phyloP scores from a whole-genome alignment of 805 yeast genomes.

The Zygosaccharomyces gambellarensis region DNA sequence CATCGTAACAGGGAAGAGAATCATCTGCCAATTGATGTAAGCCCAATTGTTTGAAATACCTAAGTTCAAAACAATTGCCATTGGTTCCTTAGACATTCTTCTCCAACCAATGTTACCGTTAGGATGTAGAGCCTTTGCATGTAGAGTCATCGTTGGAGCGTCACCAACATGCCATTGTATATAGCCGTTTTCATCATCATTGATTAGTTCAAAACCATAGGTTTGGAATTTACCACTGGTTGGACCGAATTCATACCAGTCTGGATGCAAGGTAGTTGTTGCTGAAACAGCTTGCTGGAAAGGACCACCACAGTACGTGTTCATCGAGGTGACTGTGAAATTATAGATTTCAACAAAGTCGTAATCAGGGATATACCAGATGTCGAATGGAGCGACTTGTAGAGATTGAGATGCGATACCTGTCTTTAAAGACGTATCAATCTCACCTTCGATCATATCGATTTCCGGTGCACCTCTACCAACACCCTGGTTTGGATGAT shows the following conservation, averaged over 20 bases:
- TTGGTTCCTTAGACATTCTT: slow-evolving; percentile 80
- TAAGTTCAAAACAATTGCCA: slow-evolving; percentile 81
- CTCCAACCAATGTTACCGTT: slow-evolving; percentile 89
- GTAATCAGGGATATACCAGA: slow-evolving; percentile 92
- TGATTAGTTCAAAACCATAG: slow-evolving; percentile 72
- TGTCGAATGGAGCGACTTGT: slow-evolving; percentile 90
- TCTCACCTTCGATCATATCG: slow-evolving; percentile 84
- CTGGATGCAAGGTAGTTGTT: slow-evolving; percentile 66
- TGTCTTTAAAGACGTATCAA: slow-evolving; percentile 46
- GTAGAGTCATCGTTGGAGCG: slow-evolving; percentile 66
- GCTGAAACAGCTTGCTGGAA: slow-evolving; percentile 90
- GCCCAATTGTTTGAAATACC: slow-evolving; percentile 94
- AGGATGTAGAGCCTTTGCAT: slow-evolving; percentile 74
- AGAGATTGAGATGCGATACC: slow-evolving; percentile 88
- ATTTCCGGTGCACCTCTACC: slow-evolving; percentile 98
- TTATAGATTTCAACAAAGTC: slow-evolving; percentile 71
- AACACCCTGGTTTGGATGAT: slow-evolving; percentile 79
- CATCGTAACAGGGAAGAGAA: slow-evolving; percentile 74
- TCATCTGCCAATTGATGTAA: slow-evolving; percentile 81
- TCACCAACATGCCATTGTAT: slow-evolving; percentile 84
- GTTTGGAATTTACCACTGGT: slow-evolving; percentile 55
- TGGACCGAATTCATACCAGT: slow-evolving; percentile 75
- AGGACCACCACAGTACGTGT: slow-evolving; percentile 88
- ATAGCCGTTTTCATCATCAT: slow-evolving; percentile 68
- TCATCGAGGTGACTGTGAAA: slow-evolving; percentile 66